A percentile compares a stretch with the other conserved stretches of the same genome.
Evolutionary conservation across 1,284 basidiomycete genomes (phyloP).

Genomic region (Sanghuangporus weigelae): DNA sequence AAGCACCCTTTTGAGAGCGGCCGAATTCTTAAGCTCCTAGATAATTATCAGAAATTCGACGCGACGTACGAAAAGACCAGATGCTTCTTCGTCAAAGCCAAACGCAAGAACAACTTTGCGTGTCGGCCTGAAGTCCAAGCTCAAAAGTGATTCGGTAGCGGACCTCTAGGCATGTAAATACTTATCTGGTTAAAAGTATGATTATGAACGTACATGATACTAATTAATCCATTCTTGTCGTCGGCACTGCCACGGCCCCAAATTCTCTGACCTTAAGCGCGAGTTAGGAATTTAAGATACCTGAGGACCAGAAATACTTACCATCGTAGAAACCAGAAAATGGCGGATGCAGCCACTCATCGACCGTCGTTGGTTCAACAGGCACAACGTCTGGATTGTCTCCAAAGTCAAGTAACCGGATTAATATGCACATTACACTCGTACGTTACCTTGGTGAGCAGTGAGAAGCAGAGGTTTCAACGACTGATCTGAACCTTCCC

Average conservation of each 20-base stretch:
- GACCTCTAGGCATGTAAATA: constrained; percentile 22
- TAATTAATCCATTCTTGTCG: constrained; percentile 36
- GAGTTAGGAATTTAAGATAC: neutral
- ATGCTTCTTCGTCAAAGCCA: constrained; percentile 50
- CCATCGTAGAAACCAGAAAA: constrained; percentile 38
- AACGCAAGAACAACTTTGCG: constrained; percentile 40
- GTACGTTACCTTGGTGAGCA: constrained; percentile 38
- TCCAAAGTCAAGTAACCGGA: neutral
- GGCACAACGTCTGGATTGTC: constrained; percentile 35
- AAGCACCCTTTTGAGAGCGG: constrained; percentile 27
- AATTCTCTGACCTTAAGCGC: constrained; percentile 25
- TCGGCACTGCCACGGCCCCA: constrained; percentile 38
- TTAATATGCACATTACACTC: neutral
- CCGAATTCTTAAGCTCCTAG: neutral
- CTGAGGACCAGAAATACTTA: neutral
- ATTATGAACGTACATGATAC: constrained; percentile 24
- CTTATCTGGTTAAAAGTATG: neutral
- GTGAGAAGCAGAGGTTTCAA: constrained; percentile 45
- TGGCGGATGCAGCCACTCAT: constrained; percentile 38
- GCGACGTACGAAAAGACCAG: constrained; percentile 35
- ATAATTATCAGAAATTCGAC: neutral
- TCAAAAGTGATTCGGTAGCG: constrained; percentile 34
- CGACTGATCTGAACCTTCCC: constrained; percentile 37
- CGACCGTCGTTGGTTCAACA: constrained; percentile 33
- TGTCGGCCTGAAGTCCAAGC: constrained; percentile 31